These are phyloP conservation scores for Paraurostyla sp. DNA, from an alignment of 73 alveolate genomes.

Conservation along the genomic window DNA sequence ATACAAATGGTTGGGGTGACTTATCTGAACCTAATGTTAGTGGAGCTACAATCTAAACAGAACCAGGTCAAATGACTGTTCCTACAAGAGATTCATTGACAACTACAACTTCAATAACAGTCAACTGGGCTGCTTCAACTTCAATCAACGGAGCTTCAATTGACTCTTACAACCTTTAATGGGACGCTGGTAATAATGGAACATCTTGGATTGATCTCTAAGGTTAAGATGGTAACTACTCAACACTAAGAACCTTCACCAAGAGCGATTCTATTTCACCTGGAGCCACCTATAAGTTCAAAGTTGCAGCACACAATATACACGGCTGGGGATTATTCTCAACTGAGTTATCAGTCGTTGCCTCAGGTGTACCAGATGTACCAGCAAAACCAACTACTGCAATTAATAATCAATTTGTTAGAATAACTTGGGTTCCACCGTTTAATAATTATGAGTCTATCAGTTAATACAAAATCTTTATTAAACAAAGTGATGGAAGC, in stretches of 20 bases:
- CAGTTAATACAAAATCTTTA: slow-evolving; percentile 6
- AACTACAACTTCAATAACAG: slow-evolving; percentile 21
- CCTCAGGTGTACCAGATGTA: slow-evolving; percentile 65
- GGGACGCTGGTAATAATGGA: slow-evolving; percentile 58
- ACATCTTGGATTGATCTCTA: slow-evolving; percentile 20
- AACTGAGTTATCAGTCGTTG: not conserved
- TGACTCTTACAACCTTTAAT: slow-evolving; percentile 51
- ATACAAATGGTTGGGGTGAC: slow-evolving; percentile 62
- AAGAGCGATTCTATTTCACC: slow-evolving; percentile 23
- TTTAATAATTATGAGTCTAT: slow-evolving; percentile 32
- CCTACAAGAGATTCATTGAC: slow-evolving; percentile 55
- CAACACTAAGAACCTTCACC: not conserved
- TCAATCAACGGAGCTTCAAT: slow-evolving; percentile 55
- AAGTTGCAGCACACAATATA: slow-evolving; percentile 60
- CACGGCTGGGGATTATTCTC: slow-evolving; percentile 71
- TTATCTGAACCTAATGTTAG: slow-evolving; percentile 14
- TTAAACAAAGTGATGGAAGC: slow-evolving; percentile 26
- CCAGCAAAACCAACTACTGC: slow-evolving; percentile 18
- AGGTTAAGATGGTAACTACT: not conserved
- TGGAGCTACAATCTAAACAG: slow-evolving; percentile 59
- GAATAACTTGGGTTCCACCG: slow-evolving; percentile 49
- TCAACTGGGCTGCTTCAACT: not conserved
- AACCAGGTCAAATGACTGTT: slow-evolving; percentile 52
- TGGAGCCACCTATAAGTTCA: slow-evolving; percentile 63
- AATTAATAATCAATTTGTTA: slow-evolving; percentile 8